A percentile compares a stretch with the other conserved stretches of the same genome.
These are phyloP conservation scores for Kandelia obovata DNA, from an alignment of 345 rosid species.

Conservation along the genomic window DNA sequence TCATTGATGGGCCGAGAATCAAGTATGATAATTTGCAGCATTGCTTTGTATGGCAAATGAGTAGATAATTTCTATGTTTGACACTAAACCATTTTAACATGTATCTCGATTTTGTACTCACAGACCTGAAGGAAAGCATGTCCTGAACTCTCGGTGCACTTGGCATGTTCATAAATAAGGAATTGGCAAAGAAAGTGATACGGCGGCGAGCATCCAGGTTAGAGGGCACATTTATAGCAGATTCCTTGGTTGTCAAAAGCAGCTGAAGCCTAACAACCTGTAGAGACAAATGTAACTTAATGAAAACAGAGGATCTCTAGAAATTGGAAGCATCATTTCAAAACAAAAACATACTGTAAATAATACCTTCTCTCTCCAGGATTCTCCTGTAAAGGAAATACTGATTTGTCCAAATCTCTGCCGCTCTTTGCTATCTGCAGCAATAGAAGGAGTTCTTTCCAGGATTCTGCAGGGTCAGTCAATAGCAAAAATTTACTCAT, in stretches of 20 bases:
- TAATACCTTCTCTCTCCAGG: conserved; percentile 76
- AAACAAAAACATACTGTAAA: neutral
- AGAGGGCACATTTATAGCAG: conserved; percentile 89
- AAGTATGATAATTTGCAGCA: too few species aligned
- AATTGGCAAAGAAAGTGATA: conserved; percentile 95
- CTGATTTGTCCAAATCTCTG: conserved; percentile 64
- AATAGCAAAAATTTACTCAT: conserved; percentile 16
- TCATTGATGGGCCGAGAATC: too few species aligned
- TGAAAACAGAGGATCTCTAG: conserved; percentile 11
- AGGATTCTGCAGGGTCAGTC: conserved; percentile 45
- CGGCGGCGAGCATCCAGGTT: conserved; percentile 98
- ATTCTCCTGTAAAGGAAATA: conserved; percentile 18
- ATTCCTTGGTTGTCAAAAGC: conserved; percentile 90
- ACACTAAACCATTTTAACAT: conserved; percentile 8
- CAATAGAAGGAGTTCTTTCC: conserved; percentile 36
- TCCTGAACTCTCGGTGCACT: conserved; percentile 77
- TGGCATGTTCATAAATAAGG: conserved; percentile 94
- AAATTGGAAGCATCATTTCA: conserved; percentile 1
- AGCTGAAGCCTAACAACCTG: conserved; percentile 73
- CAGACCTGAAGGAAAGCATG: conserved; percentile 91
- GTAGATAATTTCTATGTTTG: neutral
- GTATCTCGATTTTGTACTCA: conserved; percentile 2
- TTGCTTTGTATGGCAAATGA: neutral
- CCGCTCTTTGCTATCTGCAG: conserved; percentile 43
- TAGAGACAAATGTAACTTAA: conserved; percentile 8